Evolutionary conservation across 148 eudicot species (phyloP), one percentile per base, ranked within the genome.

Genomic region (Persicaria maculosa): DNA sequence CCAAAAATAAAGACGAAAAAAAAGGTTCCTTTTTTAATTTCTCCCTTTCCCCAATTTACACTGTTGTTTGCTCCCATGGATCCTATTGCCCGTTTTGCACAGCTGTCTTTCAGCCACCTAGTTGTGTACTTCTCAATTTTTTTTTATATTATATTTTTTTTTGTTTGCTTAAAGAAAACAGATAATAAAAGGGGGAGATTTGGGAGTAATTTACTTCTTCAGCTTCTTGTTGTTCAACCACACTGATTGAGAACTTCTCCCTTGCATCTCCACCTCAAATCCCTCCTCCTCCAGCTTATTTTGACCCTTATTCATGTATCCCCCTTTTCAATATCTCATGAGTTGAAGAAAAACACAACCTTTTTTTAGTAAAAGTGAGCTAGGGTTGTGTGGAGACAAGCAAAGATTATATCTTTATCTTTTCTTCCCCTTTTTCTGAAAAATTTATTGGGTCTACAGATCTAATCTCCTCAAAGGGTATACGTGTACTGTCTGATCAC

Each of bases 41-140:
- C 36, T 11, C 68, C 2, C 36, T 12, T 8, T 12, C 52, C 52
- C 52, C 52, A 48, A 48, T 64, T 65, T 65, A 36, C 9, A 36
- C 36, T 65, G 17, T 65, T 65, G 70, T 65, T 65, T 65, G 70
- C 70, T 12, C 43, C 70, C 70, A 65, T 65, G 70, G 20, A 65
- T 65, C 70, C 19, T 65, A 65, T 43, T 65, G 47, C 70, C 68
- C 70, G 43, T 65, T 65, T 65, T 36, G 70, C 46, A 65, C 70
- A 65, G 70, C 70, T 65, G 70, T 45, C 70, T 40, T 65, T 65
- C 70, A 65, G 70, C 70, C 70, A 65, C 70, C 70, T 45, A 43
- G 47, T 14, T 40, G 70, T 40, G 70, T 65, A 65, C 70, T 40
- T 10, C 68, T 62, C 44, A 65, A 36, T 40, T 65, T 43, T n/a